phyloP scores from a whole-genome alignment of 345 rosid species.

The Aethionema arabicum region DNA sequence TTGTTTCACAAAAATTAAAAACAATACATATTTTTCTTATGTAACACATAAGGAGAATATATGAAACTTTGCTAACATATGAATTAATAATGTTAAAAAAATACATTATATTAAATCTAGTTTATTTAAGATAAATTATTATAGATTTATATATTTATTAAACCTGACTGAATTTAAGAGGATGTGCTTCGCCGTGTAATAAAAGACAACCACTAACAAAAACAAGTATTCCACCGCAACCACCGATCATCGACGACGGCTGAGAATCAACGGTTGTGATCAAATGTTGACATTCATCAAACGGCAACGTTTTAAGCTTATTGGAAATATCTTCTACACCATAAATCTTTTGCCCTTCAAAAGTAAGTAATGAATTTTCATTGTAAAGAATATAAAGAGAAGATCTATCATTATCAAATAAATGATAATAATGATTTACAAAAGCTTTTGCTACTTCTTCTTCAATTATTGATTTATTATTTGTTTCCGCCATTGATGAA shows the following conservation, averaged over 20 bases:
- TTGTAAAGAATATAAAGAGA: constrained; percentile 59
- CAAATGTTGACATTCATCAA: constrained; percentile 63
- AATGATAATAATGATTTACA: constrained; percentile 70
- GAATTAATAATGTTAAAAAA: too few relatives aligned
- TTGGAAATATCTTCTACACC: constrained; percentile 58
- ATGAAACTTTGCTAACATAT: too few relatives aligned
- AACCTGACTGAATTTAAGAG: constrained; percentile 80
- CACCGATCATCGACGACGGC: constrained; percentile 53
- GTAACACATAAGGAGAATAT: too few relatives aligned
- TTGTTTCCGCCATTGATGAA: constrained; percentile 48
- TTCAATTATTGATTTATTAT: constrained; percentile 45
- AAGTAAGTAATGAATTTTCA: constrained; percentile 68
- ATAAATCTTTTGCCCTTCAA: constrained; percentile 63
- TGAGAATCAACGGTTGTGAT: constrained; percentile 77
- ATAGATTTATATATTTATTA: too few relatives aligned
- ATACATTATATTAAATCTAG: too few relatives aligned
- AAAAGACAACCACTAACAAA: constrained; percentile 81
- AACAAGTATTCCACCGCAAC: constrained; percentile 59
- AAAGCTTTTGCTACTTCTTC: constrained; percentile 67
- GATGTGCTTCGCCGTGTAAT: constrained; percentile 67
- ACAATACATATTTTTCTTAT: too few relatives aligned
- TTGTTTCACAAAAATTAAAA: too few relatives aligned
- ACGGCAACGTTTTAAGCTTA: constrained; percentile 65
- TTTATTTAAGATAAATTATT: too few relatives aligned
- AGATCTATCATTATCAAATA: constrained; percentile 61